Evolutionary conservation across 2,329 filamentous ascomycete species (phyloP).

Genomic region (Verticillium nubilum): DNA sequence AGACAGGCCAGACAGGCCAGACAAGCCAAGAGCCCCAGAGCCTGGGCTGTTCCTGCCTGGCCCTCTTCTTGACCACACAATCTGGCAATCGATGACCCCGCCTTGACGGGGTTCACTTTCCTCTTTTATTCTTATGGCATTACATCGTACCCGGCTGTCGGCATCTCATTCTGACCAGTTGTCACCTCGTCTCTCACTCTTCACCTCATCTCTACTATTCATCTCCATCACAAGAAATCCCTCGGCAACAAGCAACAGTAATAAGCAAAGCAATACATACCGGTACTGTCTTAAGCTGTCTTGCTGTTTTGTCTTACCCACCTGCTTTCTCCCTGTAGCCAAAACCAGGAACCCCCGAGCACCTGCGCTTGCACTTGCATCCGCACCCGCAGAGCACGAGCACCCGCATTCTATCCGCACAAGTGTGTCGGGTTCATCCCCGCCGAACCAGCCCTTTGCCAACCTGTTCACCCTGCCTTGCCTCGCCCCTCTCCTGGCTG

Average conservation of each 20-base stretch:
- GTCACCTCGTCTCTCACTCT: not conserved
- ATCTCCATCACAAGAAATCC: not conserved
- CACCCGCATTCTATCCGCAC: not conserved
- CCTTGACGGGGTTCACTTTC: not conserved
- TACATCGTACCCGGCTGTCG: no score
- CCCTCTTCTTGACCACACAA: not conserved
- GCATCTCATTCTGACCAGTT: no score
- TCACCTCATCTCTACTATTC: not conserved
- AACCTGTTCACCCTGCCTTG: not conserved
- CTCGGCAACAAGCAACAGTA: not conserved
- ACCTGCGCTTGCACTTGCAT: not conserved
- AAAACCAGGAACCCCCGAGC: not conserved
- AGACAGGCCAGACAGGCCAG: not conserved
- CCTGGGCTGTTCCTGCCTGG: not conserved
- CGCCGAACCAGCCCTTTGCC: not conserved
- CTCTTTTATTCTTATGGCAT: not conserved
- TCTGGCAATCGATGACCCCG: not conserved
- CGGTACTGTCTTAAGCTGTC: not conserved
- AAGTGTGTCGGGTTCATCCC: not conserved
- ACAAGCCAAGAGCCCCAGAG: no score
- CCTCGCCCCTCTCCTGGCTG: not conserved
- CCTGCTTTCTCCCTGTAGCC: not conserved
- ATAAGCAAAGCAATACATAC: not conserved
- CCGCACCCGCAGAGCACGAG: not conserved
- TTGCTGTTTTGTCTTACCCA: not conserved